Base-by-base conservation (phyloP, 768 basidiomycete species). In the Butyriboletus loyo region DNA sequence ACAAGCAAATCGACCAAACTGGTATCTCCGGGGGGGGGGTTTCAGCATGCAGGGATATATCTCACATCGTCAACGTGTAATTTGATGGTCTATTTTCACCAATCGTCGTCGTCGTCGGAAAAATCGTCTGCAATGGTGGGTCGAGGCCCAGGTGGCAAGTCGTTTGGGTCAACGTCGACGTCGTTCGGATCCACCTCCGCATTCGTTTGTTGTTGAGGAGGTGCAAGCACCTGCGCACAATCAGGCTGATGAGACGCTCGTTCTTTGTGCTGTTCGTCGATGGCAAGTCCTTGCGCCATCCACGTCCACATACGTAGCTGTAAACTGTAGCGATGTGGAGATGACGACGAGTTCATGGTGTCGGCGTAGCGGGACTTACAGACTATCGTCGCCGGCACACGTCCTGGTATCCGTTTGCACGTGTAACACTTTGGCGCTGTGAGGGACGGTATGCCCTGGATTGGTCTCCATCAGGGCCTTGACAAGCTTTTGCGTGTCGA, bases 381-480 rank as follows among this genome's bases (percentile, higher is more conserved):
- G 69, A 31, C 77, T 76, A 59, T 82, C 80, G 45, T 81, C 79
- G 0, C 79, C 80, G 9, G 79, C 78, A 62, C 79, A 80, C 57
- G 73, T 73, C 9, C 67, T 69, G 22, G 62, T 66, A 30, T 72
- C 65, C 0, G 66, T 61, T 19, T 67, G 58, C 56, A 75, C 50
- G 22, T 55, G 62, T 39, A 81, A 46, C 7, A 60, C 55, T 21
- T 63, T 67, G 25, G 75, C 74, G 11, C 74, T 72, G 4, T 54
- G 50, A 7, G 68, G 66, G 13, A 69, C 59, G 19, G 57, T 58
- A 7, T 57, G 35, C 2, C 65, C 67, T 0, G 69, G 49, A 1
- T 46, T 46, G 8, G 58, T 63, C 41, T 72, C 65, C 74, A 77
- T 77, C n/a, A 80, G 55, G 24, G 67, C 70, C 9, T 39, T 41